Conservation (phyloP, 1,139 yeast genomes). For the Yamadazyma pseudoaaseri region DNA sequence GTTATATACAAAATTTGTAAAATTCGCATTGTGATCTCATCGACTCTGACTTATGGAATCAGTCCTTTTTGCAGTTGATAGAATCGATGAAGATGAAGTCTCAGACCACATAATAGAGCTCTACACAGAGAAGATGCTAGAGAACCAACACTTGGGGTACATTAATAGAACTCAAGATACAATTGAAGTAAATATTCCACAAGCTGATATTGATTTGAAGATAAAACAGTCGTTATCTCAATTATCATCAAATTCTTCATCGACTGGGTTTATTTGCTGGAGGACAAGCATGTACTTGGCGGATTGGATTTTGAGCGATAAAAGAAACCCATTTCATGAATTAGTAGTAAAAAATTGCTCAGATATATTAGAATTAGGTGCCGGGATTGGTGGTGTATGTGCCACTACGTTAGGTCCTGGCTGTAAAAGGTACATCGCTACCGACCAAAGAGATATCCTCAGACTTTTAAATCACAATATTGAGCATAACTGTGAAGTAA, state of each 20-base stretch:
- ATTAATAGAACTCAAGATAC: conserved; percentile 33
- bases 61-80: not conserved
- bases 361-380: conserved; percentile 58
- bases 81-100: conserved; percentile 11
- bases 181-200: conserved; percentile 33
- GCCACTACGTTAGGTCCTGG: conserved; percentile 44
- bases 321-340: conserved; percentile 21
- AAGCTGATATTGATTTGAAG: conserved; percentile 26
- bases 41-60: no score
- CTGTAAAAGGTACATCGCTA: conserved; percentile 46
- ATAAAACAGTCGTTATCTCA: conserved; percentile 44
- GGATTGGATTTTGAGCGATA: conserved; percentile 47
- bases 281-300: conserved; percentile 48
- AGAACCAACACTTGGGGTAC: conserved; percentile 47
- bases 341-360: not conserved
- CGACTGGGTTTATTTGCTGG: conserved; percentile 76
- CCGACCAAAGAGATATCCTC: conserved; percentile 61
- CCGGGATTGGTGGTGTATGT: conserved; percentile 63
- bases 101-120: conserved; percentile 52
- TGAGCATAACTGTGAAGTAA: conserved; percentile 24
- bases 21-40: conserved; percentile 4
- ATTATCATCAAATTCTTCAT: conserved; percentile 43
- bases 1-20: not conserved
- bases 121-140: conserved; percentile 35
- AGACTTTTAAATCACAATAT: conserved; percentile 52